phyloP scores from a whole-genome alignment of 2,329 filamentous ascomycete species.

The Rutstroemia sp. region DNA sequence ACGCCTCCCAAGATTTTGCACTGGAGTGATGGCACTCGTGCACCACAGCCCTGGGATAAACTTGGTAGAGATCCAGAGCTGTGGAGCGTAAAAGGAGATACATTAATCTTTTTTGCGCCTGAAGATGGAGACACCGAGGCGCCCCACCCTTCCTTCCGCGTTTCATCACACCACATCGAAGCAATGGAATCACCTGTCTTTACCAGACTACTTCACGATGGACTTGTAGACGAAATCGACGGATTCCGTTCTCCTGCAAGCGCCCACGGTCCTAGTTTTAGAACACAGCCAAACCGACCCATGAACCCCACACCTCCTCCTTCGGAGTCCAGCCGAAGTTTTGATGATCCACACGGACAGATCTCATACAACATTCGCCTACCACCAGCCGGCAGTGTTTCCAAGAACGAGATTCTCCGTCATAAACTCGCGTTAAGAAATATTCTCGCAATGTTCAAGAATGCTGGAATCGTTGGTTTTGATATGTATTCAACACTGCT shows the following conservation, averaged over 20 bases:
- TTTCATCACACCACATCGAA: constrained; percentile 53
- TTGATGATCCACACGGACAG: constrained; percentile 26
- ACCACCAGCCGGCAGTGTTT: constrained; percentile 44
- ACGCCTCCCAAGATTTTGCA: background rate
- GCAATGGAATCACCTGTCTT: constrained; percentile 48
- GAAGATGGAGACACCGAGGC: constrained; percentile 31
- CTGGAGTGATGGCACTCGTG: background rate
- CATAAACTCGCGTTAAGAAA: constrained; percentile 62
- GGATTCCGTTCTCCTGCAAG: constrained; percentile 18
- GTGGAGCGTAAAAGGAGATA: constrained; percentile 55
- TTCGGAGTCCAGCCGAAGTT: constrained; percentile 4
- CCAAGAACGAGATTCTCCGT: constrained; percentile 41
- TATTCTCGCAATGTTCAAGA: constrained; percentile 58
- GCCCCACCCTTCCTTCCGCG: constrained; percentile 46
- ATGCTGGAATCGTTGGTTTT: constrained; percentile 56
- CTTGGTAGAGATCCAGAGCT: constrained; percentile 4
- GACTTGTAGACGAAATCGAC: constrained; percentile 43
- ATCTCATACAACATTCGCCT: constrained; percentile 59
- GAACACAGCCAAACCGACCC: background rate
- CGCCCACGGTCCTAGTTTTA: background rate
- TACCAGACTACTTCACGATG: constrained; percentile 45
- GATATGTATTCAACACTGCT: constrained; percentile 55
- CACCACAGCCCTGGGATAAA: background rate
- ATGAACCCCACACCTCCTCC: background rate
- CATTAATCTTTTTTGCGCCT: constrained; percentile 47